Conservation (phyloP, 345 rosid species). For the Geranium brycei region DNA sequence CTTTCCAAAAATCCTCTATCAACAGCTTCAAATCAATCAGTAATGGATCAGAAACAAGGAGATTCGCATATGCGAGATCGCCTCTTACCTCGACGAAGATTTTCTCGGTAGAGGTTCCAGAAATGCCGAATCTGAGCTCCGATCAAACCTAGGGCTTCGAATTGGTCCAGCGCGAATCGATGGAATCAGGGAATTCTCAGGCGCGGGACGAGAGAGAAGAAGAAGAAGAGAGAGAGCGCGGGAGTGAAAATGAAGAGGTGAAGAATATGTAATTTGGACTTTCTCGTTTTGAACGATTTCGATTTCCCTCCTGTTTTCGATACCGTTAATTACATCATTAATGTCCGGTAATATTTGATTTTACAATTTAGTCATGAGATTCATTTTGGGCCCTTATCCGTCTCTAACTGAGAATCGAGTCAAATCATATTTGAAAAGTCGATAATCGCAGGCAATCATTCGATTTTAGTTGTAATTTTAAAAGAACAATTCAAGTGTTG, state of each 20-base stretch:
- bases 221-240: background rate
- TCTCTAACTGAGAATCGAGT: too few relatives aligned
- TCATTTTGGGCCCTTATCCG: too few relatives aligned
- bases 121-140: background rate
- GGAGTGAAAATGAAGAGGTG: background rate
- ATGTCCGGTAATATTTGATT: background rate
- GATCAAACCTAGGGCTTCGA: conserved; percentile 8
- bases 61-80: background rate
- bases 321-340: conserved; percentile 10
- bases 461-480: too few relatives aligned
- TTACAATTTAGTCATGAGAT: too few relatives aligned
- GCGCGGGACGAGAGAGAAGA: conserved; percentile 2
- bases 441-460: too few relatives aligned
- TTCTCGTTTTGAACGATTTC: conserved; percentile 20
- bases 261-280: conserved; percentile 7
- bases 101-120: too few relatives aligned
- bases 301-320: conserved; percentile 35
- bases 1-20: too few relatives aligned
- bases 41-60: background rate
- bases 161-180: conserved; percentile 8
- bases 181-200: conserved; percentile 5
- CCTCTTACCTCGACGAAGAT: background rate
- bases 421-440: too few relatives aligned
- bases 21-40: too few relatives aligned
- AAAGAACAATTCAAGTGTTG: too few relatives aligned